A percentile compares a stretch with the other conserved stretches of the same genome.
These are phyloP conservation scores for Botryococcus braunii DNA, from an alignment of 163 green algal genomes.

Conservation along the genomic window DNA sequence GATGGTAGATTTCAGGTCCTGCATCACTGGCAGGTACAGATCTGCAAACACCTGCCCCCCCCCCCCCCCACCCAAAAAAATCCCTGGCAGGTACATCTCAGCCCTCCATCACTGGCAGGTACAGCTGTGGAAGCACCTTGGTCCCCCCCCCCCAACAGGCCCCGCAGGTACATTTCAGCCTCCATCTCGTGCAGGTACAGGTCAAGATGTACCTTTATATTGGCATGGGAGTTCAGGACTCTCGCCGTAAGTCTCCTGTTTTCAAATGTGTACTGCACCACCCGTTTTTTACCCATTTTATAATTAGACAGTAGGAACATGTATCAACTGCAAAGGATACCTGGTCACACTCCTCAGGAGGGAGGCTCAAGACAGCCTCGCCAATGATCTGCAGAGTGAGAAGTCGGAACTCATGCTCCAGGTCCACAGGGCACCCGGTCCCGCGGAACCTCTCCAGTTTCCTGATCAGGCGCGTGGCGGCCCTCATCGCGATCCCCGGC, in stretches of 20 bases:
- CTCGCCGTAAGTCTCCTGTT: too few species aligned
- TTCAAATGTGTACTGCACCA: background rate
- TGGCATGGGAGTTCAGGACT: too few species aligned
- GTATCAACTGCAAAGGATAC: conserved; percentile 13
- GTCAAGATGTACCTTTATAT: too few species aligned
- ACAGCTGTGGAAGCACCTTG: background rate
- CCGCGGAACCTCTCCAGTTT: conserved; percentile 50
- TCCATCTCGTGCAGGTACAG: too few species aligned
- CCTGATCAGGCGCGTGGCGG: conserved; percentile 40
- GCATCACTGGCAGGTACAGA: too few species aligned
- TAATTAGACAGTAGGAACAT: background rate
- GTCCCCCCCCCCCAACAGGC: too few species aligned
- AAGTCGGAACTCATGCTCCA: conserved; percentile 85
- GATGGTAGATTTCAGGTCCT: background rate
- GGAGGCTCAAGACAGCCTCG: conserved; percentile 77
- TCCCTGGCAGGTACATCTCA: background rate
- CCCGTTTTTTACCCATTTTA: background rate
- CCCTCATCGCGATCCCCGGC: conserved; percentile 56
- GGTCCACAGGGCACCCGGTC: conserved; percentile 41
- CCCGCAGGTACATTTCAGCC: too few species aligned
- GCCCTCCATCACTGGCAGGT: background rate
- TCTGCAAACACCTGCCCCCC: background rate
- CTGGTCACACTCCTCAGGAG: conserved; percentile 80
- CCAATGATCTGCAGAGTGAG: conserved; percentile 92
- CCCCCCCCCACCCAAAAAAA: background rate